Base-by-base conservation (phyloP, 768 basidiomycete genomes). In the Xerocomellus dryophilus region DNA sequence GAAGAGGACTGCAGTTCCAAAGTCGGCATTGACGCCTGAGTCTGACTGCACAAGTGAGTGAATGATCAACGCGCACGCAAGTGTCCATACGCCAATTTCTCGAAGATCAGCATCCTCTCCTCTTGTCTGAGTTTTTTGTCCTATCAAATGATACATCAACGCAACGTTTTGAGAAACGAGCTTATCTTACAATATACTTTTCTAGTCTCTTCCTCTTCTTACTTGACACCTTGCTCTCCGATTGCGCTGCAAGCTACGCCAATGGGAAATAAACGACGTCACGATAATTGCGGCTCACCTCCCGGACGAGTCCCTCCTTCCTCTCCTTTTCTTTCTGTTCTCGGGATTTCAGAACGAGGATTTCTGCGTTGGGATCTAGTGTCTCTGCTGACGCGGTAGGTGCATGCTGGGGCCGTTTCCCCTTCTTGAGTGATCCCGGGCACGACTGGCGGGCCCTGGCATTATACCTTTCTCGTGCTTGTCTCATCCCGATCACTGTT, bases 41-140 rank as follows among this genome's bases (percentile, higher is more conserved):
- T 86, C 73, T 88, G 81, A 58, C 90, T 93, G 73, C 58, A 63
- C 53, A 52, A 56, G 51, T 67, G 43, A 62, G 58, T 50, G 56
- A 5, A 32, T 10, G 32, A 27, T 32, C 14, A 35, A 51, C 32
- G 17, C 48, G 35, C 44, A 38, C 12, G 23, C 47, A 51, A 23
- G 23, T 31, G 27, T 25, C 84, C 65, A 57, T 73, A 93, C 93
- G 84, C 80, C 56, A 97, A 76, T 68, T 90, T 93, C 59, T 90
- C 82, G 50, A 96, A 84, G 14, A 97, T 77, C 18, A 78, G 68
- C 5, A 82, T 64, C 42, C 93, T 82, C 56, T 92, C 91, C 65
- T 97, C 94, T 67, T 93, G 91, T 72, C 88, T 92, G 44, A 96
- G 74, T 71, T 95, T 95, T 74, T 94, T 94, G 46, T 92, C 88